phyloP scores from a whole-genome alignment of 139 green algal genomes.

The Chlorella ohadii region DNA sequence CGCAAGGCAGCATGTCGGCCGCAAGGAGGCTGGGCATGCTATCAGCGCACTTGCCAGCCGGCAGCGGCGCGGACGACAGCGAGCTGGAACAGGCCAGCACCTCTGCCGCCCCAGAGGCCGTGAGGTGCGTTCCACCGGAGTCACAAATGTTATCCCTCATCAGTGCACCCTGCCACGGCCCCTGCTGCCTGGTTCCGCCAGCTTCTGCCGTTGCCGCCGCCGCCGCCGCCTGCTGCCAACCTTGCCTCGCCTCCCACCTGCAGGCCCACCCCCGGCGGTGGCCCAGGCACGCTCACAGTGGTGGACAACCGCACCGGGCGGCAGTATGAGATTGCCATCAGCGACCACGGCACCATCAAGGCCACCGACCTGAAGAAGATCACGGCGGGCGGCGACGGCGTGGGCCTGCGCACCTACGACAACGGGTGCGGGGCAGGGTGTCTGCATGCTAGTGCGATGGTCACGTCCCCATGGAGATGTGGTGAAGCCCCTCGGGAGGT shows the following conservation, averaged over 20 bases:
- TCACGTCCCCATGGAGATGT: too few species aligned
- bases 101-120: too few species aligned
- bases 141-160: too few species aligned
- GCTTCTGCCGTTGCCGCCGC: neutral
- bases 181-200: neutral
- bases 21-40: too few species aligned
- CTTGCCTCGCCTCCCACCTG: neutral
- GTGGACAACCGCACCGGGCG: conserved; percentile 91
- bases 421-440: conserved; percentile 64
- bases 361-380: conserved; percentile 93
- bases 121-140: too few species aligned
- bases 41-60: too few species aligned
- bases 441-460: too few species aligned
- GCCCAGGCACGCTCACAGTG: conserved; percentile 80
- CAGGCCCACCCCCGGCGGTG: conserved; percentile 57
- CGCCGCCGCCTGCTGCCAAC: neutral
- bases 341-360: conserved; percentile 85
- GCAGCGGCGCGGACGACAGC: too few species aligned
- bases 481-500: too few species aligned
- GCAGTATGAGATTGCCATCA: conserved; percentile 90
- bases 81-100: too few species aligned
- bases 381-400: conserved; percentile 87
- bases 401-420: conserved; percentile 88
- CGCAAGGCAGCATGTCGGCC: too few species aligned
- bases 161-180: neutral